Evolutionary conservation across 306 rosid genomes (phyloP).

Genomic region (Cyclanthera cordifolia): DNA sequence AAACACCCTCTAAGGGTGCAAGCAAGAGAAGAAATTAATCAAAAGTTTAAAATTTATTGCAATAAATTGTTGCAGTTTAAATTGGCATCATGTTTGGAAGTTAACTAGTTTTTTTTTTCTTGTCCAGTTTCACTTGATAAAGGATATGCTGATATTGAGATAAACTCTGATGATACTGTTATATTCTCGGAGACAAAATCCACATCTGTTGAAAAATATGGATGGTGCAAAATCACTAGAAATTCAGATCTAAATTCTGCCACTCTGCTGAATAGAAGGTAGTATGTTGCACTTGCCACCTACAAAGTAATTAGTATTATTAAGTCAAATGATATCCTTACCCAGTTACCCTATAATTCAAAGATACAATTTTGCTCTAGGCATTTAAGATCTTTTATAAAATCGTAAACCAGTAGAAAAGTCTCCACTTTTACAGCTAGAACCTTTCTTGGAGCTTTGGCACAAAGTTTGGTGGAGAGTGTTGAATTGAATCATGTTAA

Average conservation of each 20-base stretch:
- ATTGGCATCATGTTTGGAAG: not conserved
- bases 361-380: not conserved
- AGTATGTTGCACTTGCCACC: not conserved
- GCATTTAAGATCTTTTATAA: not conserved
- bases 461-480: not conserved
- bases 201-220: constrained; percentile 33
- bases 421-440: not conserved
- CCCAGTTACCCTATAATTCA: not conserved
- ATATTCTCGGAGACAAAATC: constrained; percentile 41
- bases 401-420: not conserved
- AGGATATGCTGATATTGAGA: constrained; percentile 48
- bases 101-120: constrained; percentile 3
- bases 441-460: not conserved
- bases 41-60: not conserved
- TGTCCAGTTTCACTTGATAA: constrained; percentile 50
- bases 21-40: constrained; percentile 1
- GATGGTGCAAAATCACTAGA: constrained; percentile 69
- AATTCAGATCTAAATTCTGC: constrained; percentile 57
- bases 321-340: not conserved
- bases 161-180: constrained; percentile 39
- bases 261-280: constrained; percentile 57
- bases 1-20: too few species aligned
- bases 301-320: not conserved
- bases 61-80: not conserved
- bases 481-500: too few species aligned